phyloP scores from a whole-genome alignment of 1,139 yeast species.

The Zygoascus sp. region DNA sequence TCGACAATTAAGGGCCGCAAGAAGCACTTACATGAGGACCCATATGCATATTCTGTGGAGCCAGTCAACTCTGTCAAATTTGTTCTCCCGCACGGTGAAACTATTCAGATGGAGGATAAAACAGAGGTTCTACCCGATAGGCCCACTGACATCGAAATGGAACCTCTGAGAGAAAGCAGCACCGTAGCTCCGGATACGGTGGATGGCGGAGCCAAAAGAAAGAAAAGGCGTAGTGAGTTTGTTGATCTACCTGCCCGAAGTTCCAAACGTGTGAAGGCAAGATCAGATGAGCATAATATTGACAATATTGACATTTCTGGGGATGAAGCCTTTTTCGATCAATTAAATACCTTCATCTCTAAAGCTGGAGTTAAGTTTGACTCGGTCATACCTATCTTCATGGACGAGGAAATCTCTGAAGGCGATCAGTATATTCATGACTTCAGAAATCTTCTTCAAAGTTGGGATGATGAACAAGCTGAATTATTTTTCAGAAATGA shows the following conservation, averaged over 20 bases:
- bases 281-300: constrained; percentile 35
- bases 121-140: not conserved
- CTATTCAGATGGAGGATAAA: constrained; percentile 10
- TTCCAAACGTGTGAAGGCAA: constrained; percentile 31
- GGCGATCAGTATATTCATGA: constrained; percentile 34
- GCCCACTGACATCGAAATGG: constrained; percentile 2
- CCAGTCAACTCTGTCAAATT: constrained; percentile 25
- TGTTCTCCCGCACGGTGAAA: constrained; percentile 24
- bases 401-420: constrained; percentile 21
- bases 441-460: constrained; percentile 38
- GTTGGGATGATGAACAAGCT: constrained; percentile 42
- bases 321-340: constrained; percentile 32
- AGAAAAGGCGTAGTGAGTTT: constrained; percentile 20
- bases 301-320: constrained; percentile 28
- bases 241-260: constrained; percentile 7
- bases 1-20: constrained; percentile 21
- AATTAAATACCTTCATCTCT: constrained; percentile 26
- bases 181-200: not conserved
- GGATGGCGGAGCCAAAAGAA: constrained; percentile 7
- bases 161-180: not conserved
- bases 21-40: constrained; percentile 25
- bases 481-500: constrained; percentile 25
- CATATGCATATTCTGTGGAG: constrained; percentile 22
- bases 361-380: constrained; percentile 23
- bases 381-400: constrained; percentile 25